Base-by-base conservation (phyloP, 805 yeast genomes). In the Blastobotrys chiropterorum region DNA sequence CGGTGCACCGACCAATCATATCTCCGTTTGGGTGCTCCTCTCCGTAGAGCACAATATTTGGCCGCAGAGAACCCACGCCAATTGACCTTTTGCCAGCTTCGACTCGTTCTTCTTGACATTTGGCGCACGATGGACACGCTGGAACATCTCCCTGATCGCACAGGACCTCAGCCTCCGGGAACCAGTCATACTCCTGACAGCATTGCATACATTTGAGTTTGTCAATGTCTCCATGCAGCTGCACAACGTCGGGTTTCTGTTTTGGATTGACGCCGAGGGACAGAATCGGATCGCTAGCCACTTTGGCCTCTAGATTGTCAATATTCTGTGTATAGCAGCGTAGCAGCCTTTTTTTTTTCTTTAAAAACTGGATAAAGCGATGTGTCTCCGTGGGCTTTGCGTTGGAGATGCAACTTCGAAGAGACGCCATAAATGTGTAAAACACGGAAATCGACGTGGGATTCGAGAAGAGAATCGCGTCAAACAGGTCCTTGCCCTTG, bases 261-360 rank as follows among this genome's bases (percentile, higher is more conserved):
- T 78, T 82, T 86, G 92, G 84, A 42, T 62, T 67, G 68, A 58
- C 52, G 1, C 90, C 90, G 47, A 83, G 72, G 39, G 73, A 75
- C 51, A 90, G 70, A 5, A 17, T 21, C 3, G 15, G 22, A 13
- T 21, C 44, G 16, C 16, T 17, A 13, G 21, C 21, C 8, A 22
- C 22, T 15, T 26, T 58, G 47, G 80, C 71, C 63, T 92, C 98
- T 38, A 92, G 72, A 0, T 95, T 90, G 67, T 92, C 99, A 53
- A 92, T 92, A 65, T 92, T 92, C 63, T 94, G 98, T 1, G 98
- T 92, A 66, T 92, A 92, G 69, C 97, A 89, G 53, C 96, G 73
- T 47, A 90, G 66, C 44, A 90, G 75, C 67, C 84, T 85, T 54
- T 77, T 81, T 63, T 79, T 79, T 51, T 76, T 81, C 60, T 79